These are phyloP conservation scores for Hanseniaspora taiwanica DNA, from an alignment of 805 yeast species.

Conservation along the genomic window DNA sequence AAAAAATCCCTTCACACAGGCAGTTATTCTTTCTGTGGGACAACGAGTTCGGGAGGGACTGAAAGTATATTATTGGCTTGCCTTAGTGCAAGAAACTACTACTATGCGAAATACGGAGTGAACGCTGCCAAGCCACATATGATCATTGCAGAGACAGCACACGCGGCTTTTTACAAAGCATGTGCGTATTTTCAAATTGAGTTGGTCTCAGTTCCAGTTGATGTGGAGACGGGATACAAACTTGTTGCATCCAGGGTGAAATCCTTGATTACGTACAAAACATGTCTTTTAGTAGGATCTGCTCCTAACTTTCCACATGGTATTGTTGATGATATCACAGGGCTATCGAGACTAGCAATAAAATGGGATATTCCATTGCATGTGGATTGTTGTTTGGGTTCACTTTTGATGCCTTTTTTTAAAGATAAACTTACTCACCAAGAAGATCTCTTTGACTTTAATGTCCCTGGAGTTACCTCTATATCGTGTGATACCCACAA, in stretches of 20 bases:
- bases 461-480: slow-evolving; percentile 87
- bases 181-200: slow-evolving; percentile 81
- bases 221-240: slow-evolving; percentile 33
- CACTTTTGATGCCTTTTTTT: slow-evolving; percentile 50
- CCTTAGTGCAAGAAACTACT: slow-evolving; percentile 68
- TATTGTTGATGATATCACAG: slow-evolving; percentile 77
- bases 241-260: slow-evolving; percentile 54
- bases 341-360: slow-evolving; percentile 51
- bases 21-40: slow-evolving; percentile 60
- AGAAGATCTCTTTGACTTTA: slow-evolving; percentile 57
- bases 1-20: slow-evolving; percentile 32
- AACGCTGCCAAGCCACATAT: slow-evolving; percentile 71
- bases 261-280: slow-evolving; percentile 58
- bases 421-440: background rate
- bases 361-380: slow-evolving; percentile 59
- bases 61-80: slow-evolving; percentile 83
- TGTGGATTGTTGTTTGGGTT: slow-evolving; percentile 93
- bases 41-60: slow-evolving; percentile 89
- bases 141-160: slow-evolving; percentile 78
- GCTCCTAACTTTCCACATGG: slow-evolving; percentile 98
- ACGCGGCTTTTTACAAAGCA: slow-evolving; percentile 93
- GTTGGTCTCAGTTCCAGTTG: slow-evolving; percentile 36
- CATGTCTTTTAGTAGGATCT: slow-evolving; percentile 78
- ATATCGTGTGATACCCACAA: slow-evolving; percentile 99
- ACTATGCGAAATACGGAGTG: slow-evolving; percentile 28